Evolutionary conservation across 2,329 filamentous ascomycete genomes (phyloP).

Genomic region (Ampelomyces quisqualis): DNA sequence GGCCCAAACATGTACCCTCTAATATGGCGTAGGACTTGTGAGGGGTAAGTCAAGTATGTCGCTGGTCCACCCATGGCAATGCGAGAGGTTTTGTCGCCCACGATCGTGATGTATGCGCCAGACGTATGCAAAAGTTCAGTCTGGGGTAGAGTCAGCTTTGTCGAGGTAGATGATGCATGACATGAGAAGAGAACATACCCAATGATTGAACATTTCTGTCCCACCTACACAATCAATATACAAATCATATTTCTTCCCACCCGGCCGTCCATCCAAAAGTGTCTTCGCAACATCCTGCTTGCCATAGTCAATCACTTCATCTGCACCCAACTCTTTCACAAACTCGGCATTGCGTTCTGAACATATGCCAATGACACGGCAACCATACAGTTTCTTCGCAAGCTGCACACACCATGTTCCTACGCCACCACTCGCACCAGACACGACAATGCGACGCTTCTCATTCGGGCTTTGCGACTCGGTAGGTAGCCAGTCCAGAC

Average conservation of each 20-base stretch:
- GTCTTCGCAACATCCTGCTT: conserved; percentile 33
- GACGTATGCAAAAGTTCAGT: conserved; percentile 35
- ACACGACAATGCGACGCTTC: conserved; percentile 26
- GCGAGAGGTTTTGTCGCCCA: conserved; percentile 42
- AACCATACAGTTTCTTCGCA: conserved; percentile 43
- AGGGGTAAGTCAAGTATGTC: conserved; percentile 37
- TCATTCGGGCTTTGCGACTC: conserved; percentile 5
- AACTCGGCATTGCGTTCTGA: conserved; percentile 51
- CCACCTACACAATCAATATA: conserved; percentile 56
- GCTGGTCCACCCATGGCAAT: conserved; percentile 42
- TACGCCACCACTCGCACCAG: conserved; percentile 37
- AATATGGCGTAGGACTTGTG: conserved; percentile 26
- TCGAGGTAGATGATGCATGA: background rate
- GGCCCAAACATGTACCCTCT: conserved; percentile 29
- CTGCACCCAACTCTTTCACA: conserved; percentile 51
- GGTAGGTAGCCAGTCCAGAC: conserved; percentile 30
- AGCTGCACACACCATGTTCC: conserved; percentile 41
- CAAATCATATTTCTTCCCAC: conserved; percentile 44
- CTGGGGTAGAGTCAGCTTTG: conserved; percentile 8
- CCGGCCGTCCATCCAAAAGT: conserved; percentile 35
- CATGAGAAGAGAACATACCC: conserved; percentile 13
- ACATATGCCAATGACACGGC: conserved; percentile 52
- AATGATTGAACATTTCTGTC: conserved; percentile 48
- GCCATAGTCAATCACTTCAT: conserved; percentile 47
- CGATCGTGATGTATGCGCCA: conserved; percentile 47